phyloP scores from a whole-genome alignment of 495 filamentous ascomycete genomes.

The Penicillium salamii region DNA sequence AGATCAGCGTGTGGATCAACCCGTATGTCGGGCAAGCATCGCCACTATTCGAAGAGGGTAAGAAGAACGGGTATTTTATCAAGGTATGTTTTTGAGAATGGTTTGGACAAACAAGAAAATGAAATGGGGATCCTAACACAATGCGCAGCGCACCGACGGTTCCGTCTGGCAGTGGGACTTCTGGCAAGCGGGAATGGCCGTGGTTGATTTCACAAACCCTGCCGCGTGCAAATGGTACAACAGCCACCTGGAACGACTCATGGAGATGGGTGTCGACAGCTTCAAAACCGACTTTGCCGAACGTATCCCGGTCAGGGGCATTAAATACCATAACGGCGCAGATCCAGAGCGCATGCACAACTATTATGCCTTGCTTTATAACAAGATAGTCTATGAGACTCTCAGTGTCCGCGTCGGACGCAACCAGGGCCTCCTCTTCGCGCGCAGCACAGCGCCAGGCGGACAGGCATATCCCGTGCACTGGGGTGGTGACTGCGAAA shows the following conservation, averaged over 20 bases:
- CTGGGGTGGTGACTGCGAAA: slow-evolving; percentile 69
- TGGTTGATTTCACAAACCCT: slow-evolving; percentile 73
- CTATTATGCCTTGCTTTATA: slow-evolving; percentile 70
- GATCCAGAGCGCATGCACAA: slow-evolving; percentile 70
- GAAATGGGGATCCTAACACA: neutral
- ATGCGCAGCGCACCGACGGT: slow-evolving; percentile 54
- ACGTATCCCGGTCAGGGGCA: slow-evolving; percentile 61
- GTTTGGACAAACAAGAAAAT: neutral
- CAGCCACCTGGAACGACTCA: slow-evolving; percentile 54
- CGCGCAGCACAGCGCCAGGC: slow-evolving; percentile 62
- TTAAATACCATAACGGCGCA: slow-evolving; percentile 54
- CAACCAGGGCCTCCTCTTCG: slow-evolving; percentile 63
- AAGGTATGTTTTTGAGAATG: slow-evolving; percentile 33
- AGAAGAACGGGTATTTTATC: slow-evolving; percentile 64
- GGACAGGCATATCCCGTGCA: slow-evolving; percentile 66
- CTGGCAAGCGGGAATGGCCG: slow-evolving; percentile 73
- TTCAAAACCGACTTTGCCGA: slow-evolving; percentile 78
- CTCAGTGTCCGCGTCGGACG: slow-evolving; percentile 57
- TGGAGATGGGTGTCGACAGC: slow-evolving; percentile 63
- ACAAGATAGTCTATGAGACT: slow-evolving; percentile 64
- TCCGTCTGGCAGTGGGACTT: slow-evolving; percentile 73
- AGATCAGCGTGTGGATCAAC: slow-evolving; percentile 71
- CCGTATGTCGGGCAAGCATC: slow-evolving; percentile 68
- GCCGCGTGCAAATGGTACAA: slow-evolving; percentile 60
- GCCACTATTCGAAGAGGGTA: slow-evolving; percentile 61